Conservation (phyloP, 2,329 filamentous ascomycete genomes). For the Pyricularia sp. region DNA sequence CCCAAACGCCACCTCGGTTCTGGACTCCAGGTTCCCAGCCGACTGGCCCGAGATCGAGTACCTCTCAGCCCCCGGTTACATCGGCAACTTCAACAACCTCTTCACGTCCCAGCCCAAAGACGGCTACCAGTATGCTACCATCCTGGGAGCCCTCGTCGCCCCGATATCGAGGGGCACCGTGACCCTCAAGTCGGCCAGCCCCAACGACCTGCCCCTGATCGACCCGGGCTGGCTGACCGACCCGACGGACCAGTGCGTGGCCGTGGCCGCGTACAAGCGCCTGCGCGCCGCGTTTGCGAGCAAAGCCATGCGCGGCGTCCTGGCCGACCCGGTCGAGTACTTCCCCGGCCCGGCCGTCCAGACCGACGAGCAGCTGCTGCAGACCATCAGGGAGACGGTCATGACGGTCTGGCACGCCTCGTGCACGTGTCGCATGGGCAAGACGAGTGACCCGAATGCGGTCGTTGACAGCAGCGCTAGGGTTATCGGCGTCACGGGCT, state of each 20-base stretch:
- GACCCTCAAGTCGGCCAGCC: constrained; percentile 11
- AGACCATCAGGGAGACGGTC: neutral
- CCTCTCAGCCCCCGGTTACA: constrained; percentile 9
- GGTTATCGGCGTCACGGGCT: constrained; percentile 10
- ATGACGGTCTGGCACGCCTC: constrained; percentile 13
- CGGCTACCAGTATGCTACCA: constrained; percentile 9
- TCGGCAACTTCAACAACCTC: constrained; percentile 8
- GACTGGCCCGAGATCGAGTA: constrained; percentile 10
- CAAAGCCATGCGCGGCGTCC: neutral
- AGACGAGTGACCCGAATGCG: constrained; percentile 6
- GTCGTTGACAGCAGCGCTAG: constrained; percentile 10
- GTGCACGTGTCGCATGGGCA: constrained; percentile 20
- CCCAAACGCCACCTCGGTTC: neutral
- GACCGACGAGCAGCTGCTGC: constrained; percentile 1
- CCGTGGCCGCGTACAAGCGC: neutral
- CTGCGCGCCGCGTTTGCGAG: neutral
- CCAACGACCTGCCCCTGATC: constrained; percentile 12
- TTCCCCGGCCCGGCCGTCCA: neutral
- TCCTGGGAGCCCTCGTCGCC: neutral
- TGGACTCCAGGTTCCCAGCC: constrained; percentile 2
- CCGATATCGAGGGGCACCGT: constrained; percentile 8
- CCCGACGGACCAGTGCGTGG: neutral
- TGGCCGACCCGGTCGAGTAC: neutral
- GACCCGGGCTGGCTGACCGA: constrained; percentile 11
- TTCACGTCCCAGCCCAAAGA: neutral